Evolutionary conservation across 192 early-diverging fungal genomes (phyloP).

Genomic region (Phlyctochytrium arcticum): DNA sequence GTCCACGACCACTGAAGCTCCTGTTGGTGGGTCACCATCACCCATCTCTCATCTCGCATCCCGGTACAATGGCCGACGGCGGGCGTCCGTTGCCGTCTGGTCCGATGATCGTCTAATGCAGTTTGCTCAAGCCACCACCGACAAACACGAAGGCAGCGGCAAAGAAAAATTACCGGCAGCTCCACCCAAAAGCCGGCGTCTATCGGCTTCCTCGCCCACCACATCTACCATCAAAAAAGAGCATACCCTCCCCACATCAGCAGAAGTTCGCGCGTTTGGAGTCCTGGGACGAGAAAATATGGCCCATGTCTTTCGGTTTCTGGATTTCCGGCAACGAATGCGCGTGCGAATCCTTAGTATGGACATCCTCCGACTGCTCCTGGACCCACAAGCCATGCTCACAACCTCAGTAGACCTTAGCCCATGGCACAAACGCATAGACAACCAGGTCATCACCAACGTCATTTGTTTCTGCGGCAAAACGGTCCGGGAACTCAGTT

Average conservation of each 20-base stretch:
- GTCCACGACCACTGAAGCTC: not conserved
- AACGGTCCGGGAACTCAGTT: constrained; percentile 40
- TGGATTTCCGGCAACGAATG: constrained; percentile 45
- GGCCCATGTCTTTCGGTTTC: constrained; percentile 35
- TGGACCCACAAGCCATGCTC: constrained; percentile 37
- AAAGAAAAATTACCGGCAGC: constrained; percentile 5
- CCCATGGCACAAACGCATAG: constrained; percentile 56
- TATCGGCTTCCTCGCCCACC: not conserved
- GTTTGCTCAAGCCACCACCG: constrained; percentile 51
- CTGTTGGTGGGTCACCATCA: not conserved
- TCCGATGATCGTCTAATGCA: constrained; percentile 64
- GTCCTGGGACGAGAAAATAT: constrained; percentile 24
- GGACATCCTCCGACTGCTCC: constrained; percentile 34
- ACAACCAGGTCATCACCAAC: constrained; percentile 38
- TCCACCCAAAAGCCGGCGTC: not conserved
- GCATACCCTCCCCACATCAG: not conserved
- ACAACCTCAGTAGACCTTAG: constrained; percentile 52
- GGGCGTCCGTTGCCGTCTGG: constrained; percentile 78
- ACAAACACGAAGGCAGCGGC: not conserved
- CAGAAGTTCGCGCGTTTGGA: constrained; percentile 21
- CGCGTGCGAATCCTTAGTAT: constrained; percentile 43
- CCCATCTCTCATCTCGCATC: not conserved
- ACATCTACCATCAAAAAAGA: not conserved
- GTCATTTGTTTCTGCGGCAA: constrained; percentile 42
- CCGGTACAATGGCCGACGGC: constrained; percentile 30